A percentile compares a stretch with the other conserved stretches of the same genome.
phyloP scores from a whole-genome alignment of 805 yeast genomes.

The Kodamaea restingae region DNA sequence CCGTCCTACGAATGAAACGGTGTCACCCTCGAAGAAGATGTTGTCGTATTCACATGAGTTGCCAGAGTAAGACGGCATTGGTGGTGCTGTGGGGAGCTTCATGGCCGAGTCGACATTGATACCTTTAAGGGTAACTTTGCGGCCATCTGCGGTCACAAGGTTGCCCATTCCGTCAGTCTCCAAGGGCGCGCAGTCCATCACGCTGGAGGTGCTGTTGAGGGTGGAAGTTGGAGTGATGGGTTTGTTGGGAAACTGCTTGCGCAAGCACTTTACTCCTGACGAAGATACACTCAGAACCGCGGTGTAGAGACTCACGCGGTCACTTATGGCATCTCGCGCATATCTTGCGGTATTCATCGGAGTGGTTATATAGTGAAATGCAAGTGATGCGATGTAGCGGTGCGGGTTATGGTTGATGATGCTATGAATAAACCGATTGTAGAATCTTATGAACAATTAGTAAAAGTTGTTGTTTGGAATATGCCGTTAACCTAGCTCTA shows the following conservation, averaged over 20 bases:
- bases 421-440: too few species aligned
- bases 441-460: too few species aligned
- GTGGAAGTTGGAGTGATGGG: conserved; percentile 14
- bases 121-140: conserved; percentile 68
- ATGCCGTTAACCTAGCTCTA: too few species aligned
- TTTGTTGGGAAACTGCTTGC: conserved; percentile 17
- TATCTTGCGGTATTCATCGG: conserved; percentile 19
- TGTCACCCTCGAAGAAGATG: conserved; percentile 64
- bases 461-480: too few species aligned
- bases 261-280: conserved; percentile 26
- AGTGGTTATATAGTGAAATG: neutral
- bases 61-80: conserved; percentile 39
- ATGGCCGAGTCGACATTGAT: conserved; percentile 75
- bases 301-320: conserved; percentile 29
- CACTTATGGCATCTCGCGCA: conserved; percentile 30
- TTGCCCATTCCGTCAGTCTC: conserved; percentile 48
- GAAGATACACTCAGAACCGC: conserved; percentile 22
- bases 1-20: conserved; percentile 75
- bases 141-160: conserved; percentile 47
- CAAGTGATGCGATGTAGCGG: too few species aligned
- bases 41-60: conserved; percentile 32
- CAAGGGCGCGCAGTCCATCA: conserved; percentile 20
- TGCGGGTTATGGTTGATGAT: too few species aligned
- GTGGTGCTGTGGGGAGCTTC: conserved; percentile 64
- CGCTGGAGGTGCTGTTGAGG: conserved; percentile 5